Conservation (phyloP, 441 rosid species). For the Euphorbia schlechtendalii region DNA sequence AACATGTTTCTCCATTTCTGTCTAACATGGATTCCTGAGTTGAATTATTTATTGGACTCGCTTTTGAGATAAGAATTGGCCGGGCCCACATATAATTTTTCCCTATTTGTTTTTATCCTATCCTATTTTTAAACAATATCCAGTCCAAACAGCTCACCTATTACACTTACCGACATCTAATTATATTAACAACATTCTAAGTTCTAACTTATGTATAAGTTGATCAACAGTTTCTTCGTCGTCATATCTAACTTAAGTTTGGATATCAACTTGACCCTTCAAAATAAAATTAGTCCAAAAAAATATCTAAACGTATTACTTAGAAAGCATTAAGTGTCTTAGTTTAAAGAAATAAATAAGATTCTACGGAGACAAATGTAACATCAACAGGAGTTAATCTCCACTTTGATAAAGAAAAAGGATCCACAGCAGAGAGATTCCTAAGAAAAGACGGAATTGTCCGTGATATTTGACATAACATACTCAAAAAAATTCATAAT, state of each 20-base stretch:
- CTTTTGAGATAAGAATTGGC: background rate
- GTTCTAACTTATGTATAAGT: too few species aligned
- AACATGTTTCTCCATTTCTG: background rate
- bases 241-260: too few species aligned
- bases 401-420: slow-evolving; percentile 24
- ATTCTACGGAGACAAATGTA: slow-evolving; percentile 9
- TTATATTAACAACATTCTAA: background rate
- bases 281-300: too few species aligned
- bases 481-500: slow-evolving; percentile 15
- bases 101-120: background rate
- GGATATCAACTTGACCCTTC: too few species aligned
- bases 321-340: slow-evolving; percentile 11
- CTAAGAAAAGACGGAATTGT: slow-evolving; percentile 19
- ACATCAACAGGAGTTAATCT: slow-evolving; percentile 24
- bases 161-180: slow-evolving; percentile 1
- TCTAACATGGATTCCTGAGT: background rate
- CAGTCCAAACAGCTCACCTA: background rate
- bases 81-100: background rate
- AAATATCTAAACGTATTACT: too few species aligned
- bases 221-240: too few species aligned
- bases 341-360: slow-evolving; percentile 18
- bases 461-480: slow-evolving; percentile 26
- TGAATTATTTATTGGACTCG: slow-evolving; percentile 1
- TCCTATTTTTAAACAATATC: background rate
- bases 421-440: slow-evolving; percentile 27